Base-by-base conservation (phyloP, 192 early-diverging fungal species). In the Backusella parvicylindrica region DNA sequence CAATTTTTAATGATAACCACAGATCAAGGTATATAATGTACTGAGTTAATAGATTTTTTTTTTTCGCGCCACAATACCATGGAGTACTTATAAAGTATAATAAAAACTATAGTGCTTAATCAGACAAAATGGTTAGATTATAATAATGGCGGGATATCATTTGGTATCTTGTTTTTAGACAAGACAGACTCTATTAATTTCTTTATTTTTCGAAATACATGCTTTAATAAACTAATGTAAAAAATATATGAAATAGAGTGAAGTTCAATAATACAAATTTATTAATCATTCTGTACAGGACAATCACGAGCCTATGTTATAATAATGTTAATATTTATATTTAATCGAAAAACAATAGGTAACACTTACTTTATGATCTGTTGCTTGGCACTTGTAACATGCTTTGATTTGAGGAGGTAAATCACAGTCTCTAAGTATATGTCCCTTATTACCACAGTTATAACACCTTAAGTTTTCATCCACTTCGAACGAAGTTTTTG, bases 341-440 rank as follows among this genome's bases (percentile, higher is more conserved):
- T 28, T 28, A 28, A 23, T 12, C 0, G 1, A 28, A 43, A 12
- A 43, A 43, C 0, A 43, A 43, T 43, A 23, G 26, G 2, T 28
- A 28, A n/a, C 13, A 64, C 40, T 75, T 75, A 75, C 74, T 69
- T 78, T 74, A 40, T 82, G 80, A 60, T 83, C 85, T 40, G 80
- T 72, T 70, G 84, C 74, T 40, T 84, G 79, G 71, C 85, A 86
- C 75, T 86, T 86, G 79, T 79, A 84, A 65, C 85, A 86, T 32
- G 76, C 77, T 76, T 83, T 84, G 13, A 74, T 67, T 50, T 81
- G 79, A 9, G 13, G 7, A 35, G 72, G 56, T 33, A 64, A 65
- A 30, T 72, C 38, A 41, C 78, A 79, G n/a, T 79, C 78, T 56
- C 73, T 47, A 30, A 74, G 71, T 38, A 79, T 70, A 63, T 79